Conservation (phyloP, 805 yeast species). For the Maudiozyma saulgeensis region DNA sequence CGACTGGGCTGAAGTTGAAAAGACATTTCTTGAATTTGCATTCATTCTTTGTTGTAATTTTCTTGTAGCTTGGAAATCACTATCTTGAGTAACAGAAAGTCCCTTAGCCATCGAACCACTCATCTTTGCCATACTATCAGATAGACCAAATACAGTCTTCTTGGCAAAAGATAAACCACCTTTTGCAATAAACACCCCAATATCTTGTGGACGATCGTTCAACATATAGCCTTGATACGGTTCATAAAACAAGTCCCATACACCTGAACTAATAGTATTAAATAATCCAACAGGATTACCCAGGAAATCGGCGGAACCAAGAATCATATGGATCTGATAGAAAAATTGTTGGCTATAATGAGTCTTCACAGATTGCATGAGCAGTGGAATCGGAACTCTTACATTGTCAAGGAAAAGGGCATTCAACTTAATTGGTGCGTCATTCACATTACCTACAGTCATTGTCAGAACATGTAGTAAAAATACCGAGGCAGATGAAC, state of each 20-base stretch:
- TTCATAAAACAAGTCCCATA: constrained; percentile 91
- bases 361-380: constrained; percentile 59
- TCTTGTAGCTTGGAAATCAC: constrained; percentile 72
- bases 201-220: constrained; percentile 91
- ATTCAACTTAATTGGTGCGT: constrained; percentile 87
- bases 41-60: constrained; percentile 66
- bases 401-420: constrained; percentile 83
- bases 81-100: constrained; percentile 78
- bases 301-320: constrained; percentile 92
- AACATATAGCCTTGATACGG: constrained; percentile 93
- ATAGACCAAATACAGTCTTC: constrained; percentile 88
- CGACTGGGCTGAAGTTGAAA: constrained; percentile 80
- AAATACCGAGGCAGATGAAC: constrained; percentile 40
- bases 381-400: constrained; percentile 70
- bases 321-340: constrained; percentile 81
- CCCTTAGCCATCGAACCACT: constrained; percentile 96
- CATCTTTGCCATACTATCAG: constrained; percentile 86
- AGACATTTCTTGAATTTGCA: constrained; percentile 74
- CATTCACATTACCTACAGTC: constrained; percentile 96
- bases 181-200: constrained; percentile 90
- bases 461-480: constrained; percentile 79
- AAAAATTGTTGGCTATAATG: constrained; percentile 90
- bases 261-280: constrained; percentile 88
- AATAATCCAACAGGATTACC: constrained; percentile 98
- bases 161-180: constrained; percentile 92